Base-by-base conservation (phyloP, 352 stramenopile species). In the Plasmopara viticola region DNA sequence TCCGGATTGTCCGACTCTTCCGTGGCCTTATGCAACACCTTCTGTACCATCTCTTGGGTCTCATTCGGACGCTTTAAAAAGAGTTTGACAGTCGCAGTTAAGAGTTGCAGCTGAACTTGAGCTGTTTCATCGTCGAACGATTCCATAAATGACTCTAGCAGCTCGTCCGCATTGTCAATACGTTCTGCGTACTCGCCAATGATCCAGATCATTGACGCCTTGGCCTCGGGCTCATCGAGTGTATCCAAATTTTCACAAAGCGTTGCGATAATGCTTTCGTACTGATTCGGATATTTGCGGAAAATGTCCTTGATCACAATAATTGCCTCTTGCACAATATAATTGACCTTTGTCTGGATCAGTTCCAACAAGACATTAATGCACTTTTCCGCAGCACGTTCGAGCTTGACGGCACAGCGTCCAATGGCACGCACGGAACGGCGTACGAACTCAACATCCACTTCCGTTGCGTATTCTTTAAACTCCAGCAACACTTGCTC, bases 301-400 rank as follows among this genome's bases (percentile, higher is more conserved):
- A 99, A 99, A 57, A 99, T 99, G 61, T 99, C 96, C 71, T 98
- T 99, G 71, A 99, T 99, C 28, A 99, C 96, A 72, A 99, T 97
- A 49, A 99, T 97, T 30, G 94, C 94, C 70, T 99, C 97, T 69
- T 99, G 96, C 2, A 99, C 95, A 40, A 99, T 98, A 62, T 98
- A 99, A 74, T 98, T 98, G 31, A 98, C 95, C 79, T 99, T 99
- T 45, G 96, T 99, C 70, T 99, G 92, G 67, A 99, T 99, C 4
- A 99, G 76, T 63, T 98, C 94, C 5, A 99, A 74, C 40, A 99
- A 72, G 17, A 99, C 96, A 51, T 98, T 98, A 59, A 99, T 99
- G 73, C 97, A 99, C 35, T 97, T 95, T 64, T 99, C 96, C 0
- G 97, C 96, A 4, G 96, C 95, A 43, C 94, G 90, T 60, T 99